These are phyloP conservation scores for Apophysomyces ossiformis DNA, from an alignment of 371 early-diverging fungal species.

Conservation along the genomic window DNA sequence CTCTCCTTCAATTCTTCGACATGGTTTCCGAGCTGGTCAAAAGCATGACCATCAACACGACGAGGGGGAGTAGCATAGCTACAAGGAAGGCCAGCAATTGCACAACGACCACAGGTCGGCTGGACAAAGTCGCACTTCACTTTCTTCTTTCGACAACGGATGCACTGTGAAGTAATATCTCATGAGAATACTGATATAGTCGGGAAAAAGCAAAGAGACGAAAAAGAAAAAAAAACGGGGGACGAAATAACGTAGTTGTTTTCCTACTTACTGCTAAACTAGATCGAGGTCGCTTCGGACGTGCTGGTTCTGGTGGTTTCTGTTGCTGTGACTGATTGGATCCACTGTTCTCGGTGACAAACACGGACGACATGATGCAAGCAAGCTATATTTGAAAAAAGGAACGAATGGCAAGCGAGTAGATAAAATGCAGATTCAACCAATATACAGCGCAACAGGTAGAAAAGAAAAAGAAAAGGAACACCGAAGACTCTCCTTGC, in stretches of 20 bases:
- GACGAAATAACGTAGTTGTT: background rate
- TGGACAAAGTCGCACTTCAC: constrained; percentile 70
- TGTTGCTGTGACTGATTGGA: constrained; percentile 36
- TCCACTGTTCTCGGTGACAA: constrained; percentile 36
- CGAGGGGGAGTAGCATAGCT: constrained; percentile 57
- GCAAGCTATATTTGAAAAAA: background rate
- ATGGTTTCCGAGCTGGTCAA: constrained; percentile 57
- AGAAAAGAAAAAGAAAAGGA: background rate
- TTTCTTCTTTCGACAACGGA: constrained; percentile 67
- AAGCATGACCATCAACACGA: constrained; percentile 62
- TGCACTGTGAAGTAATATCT: constrained; percentile 31
- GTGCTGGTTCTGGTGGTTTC: constrained; percentile 44
- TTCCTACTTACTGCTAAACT: constrained; percentile 47
- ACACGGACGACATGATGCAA: constrained; percentile 41
- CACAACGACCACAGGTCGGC: constrained; percentile 66
- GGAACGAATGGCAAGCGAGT: constrained; percentile 8
- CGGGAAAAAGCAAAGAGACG: background rate
- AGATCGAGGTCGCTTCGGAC: constrained; percentile 51
- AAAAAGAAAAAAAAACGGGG: background rate
- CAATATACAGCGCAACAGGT: background rate
- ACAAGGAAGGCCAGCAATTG: constrained; percentile 53
- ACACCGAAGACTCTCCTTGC: constrained; percentile 11
- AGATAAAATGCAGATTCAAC: constrained; percentile 11
- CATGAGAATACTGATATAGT: no score
- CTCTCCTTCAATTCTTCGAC: constrained; percentile 56